These are phyloP conservation scores for Avena eriantha DNA, from an alignment of 176 grass and related monocot genomes.

Conservation along the genomic window DNA sequence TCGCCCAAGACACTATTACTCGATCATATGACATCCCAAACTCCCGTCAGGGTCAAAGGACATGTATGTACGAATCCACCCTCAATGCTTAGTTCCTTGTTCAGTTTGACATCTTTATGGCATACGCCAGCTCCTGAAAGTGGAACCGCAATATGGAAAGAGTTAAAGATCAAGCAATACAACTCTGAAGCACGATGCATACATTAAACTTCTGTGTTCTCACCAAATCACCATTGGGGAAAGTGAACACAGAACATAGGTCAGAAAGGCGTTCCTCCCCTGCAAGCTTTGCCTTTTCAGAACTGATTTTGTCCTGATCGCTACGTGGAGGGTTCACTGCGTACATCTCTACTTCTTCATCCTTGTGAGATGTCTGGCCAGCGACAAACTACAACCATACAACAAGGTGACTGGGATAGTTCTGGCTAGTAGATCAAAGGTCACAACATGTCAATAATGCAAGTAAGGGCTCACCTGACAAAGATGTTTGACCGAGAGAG, in stretches of 20 bases:
- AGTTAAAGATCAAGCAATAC: slow-evolving; percentile 17
- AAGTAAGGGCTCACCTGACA: slow-evolving; percentile 52
- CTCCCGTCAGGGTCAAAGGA: background rate
- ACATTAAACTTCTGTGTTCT: slow-evolving; percentile 16
- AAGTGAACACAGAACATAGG: slow-evolving; percentile 52
- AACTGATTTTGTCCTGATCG: slow-evolving; percentile 4
- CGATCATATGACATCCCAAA: background rate
- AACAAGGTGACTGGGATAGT: background rate
- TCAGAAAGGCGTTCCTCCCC: slow-evolving; percentile 62
- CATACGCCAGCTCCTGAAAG: slow-evolving; percentile 51
- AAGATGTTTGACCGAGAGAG: slow-evolving; percentile 69
- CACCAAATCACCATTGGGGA: slow-evolving; percentile 60
- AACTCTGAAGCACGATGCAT: background rate
- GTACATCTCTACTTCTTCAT: slow-evolving; percentile 76
- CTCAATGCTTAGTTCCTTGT: background rate
- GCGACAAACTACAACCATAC: slow-evolving; percentile 67
- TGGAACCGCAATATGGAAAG: slow-evolving; percentile 28
- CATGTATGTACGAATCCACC: slow-evolving; percentile 18
- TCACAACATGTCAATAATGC: background rate
- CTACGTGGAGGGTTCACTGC: slow-evolving; percentile 48
- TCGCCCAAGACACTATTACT: background rate
- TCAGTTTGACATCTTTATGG: slow-evolving; percentile 46
- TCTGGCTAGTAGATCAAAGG: slow-evolving; percentile 12
- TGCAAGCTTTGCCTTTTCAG: slow-evolving; percentile 40
- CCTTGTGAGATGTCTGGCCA: slow-evolving; percentile 56